Evolutionary conservation across 106 monocot species (phyloP).

Genomic region (Dioscorea dumetorum): DNA sequence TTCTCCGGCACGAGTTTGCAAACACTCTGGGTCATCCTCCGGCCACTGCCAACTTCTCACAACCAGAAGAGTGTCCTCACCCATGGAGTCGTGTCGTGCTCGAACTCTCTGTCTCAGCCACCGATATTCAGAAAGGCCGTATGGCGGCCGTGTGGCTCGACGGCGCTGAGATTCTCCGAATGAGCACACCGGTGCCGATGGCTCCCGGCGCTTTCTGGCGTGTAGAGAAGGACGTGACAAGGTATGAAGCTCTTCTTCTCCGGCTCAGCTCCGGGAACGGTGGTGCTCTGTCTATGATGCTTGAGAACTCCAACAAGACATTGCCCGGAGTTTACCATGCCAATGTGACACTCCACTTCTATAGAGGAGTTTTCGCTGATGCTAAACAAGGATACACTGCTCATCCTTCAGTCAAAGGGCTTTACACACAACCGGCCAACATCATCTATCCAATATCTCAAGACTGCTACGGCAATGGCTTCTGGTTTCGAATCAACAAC

Average conservation of each 20-base stretch:
- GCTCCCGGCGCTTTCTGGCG: conserved; percentile 35
- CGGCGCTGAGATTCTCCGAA: conserved; percentile 39
- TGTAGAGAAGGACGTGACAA: conserved; percentile 38
- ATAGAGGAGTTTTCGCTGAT: conserved; percentile 5
- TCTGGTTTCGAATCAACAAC: conserved; percentile 16
- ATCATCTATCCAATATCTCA: conserved; percentile 41
- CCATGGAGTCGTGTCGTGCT: conserved; percentile 38
- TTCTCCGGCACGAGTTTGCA: conserved; percentile 41
- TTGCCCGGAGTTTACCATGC: conserved; percentile 36
- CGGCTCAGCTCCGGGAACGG: conserved; percentile 1
- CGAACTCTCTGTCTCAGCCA: conserved; percentile 30
- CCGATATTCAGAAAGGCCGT: conserved; percentile 30
- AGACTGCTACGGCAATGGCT: conserved; percentile 11
- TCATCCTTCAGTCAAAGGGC: conserved; percentile 8
- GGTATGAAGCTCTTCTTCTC: conserved; percentile 25
- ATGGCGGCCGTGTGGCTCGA: conserved; percentile 51
- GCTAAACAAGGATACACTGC: neutral
- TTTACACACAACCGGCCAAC: conserved; percentile 41
- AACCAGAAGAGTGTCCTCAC: conserved; percentile 19
- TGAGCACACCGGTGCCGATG: conserved; percentile 39
- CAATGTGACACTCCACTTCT: conserved; percentile 36
- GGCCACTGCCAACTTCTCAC: conserved; percentile 30
- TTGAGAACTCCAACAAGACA: conserved; percentile 26
- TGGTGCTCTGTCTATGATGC: conserved; percentile 22
- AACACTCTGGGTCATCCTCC: conserved; percentile 36